Percentiles rank a stretch among this genome's conserved stretches.
phyloP scores from a whole-genome alignment of 257 asterid genomes.

The Handroanthus guayacan region DNA sequence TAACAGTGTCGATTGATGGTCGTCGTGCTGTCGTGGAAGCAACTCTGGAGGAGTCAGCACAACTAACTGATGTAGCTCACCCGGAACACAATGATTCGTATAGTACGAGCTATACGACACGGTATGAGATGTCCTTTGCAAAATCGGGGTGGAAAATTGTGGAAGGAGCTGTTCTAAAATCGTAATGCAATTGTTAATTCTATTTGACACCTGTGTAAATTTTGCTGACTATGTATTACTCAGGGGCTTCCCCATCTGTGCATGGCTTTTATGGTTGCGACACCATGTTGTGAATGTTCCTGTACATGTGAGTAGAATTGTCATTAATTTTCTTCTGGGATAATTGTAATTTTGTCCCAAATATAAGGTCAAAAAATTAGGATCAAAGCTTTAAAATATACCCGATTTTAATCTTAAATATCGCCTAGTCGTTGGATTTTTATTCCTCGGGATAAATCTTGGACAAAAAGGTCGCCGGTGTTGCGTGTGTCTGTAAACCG shows the following conservation, averaged over 20 bases:
- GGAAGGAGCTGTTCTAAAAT: conserved; percentile 95
- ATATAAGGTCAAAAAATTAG: no score
- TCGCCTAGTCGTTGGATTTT: no score
- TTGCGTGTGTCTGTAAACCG: no score
- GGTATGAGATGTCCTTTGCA: conserved; percentile 75
- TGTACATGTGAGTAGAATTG: background rate
- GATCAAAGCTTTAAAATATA: no score
- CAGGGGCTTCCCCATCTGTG: background rate
- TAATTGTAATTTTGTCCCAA: no score
- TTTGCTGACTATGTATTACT: conserved; percentile 8
- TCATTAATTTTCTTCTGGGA: no score
- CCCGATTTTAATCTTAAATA: no score
- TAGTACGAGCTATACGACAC: conserved; percentile 74
- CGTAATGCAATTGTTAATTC: conserved; percentile 42
- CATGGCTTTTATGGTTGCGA: background rate
- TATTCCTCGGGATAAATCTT: no score
- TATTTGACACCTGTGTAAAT: background rate
- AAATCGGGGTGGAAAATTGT: conserved; percentile 87
- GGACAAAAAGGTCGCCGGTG: no score
- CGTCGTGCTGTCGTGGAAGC: conserved; percentile 92
- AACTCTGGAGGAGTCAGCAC: conserved; percentile 90
- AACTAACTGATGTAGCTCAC: conserved; percentile 69
- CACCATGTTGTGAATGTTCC: background rate
- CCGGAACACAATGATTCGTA: conserved; percentile 82
- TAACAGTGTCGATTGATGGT: conserved; percentile 86